Evolutionary conservation across 2,329 filamentous ascomycete species (phyloP).

Genomic region (Fonsecaea multimorphosa): DNA sequence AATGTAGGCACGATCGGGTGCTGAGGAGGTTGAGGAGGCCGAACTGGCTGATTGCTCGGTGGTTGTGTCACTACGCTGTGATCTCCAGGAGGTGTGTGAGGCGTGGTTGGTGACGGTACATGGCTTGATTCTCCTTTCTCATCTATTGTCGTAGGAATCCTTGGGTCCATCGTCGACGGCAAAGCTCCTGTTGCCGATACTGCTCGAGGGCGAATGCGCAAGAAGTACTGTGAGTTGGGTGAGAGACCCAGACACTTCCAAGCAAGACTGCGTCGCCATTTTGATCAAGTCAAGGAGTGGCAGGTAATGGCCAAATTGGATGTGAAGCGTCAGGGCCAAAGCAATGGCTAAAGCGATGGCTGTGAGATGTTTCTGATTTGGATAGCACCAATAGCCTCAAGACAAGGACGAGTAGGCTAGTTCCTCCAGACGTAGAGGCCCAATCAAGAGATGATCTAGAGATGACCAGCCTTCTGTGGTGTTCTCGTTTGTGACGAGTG

Average conservation of each 20-base stretch:
- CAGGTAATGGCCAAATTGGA: neutral
- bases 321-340: neutral
- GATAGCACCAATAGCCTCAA: constrained; percentile 6
- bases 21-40: no score
- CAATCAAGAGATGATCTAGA: neutral
- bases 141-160: neutral
- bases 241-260: neutral
- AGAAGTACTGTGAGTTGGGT: neutral
- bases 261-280: neutral
- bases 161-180: neutral
- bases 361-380: neutral
- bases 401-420: neutral
- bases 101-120: neutral
- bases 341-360: neutral
- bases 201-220: neutral
- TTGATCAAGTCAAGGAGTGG: neutral
- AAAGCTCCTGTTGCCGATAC: neutral
- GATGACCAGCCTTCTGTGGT: constrained; percentile 3
- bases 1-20: constrained; percentile 17
- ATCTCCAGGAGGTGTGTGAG: neutral
- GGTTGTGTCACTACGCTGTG: neutral
- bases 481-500: constrained; percentile 7
- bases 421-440: neutral
- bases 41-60: neutral
- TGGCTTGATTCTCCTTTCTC: constrained; percentile 8